Base-by-base conservation (phyloP, 208 protist genomes). In the Leishmania martiniquensis region DNA sequence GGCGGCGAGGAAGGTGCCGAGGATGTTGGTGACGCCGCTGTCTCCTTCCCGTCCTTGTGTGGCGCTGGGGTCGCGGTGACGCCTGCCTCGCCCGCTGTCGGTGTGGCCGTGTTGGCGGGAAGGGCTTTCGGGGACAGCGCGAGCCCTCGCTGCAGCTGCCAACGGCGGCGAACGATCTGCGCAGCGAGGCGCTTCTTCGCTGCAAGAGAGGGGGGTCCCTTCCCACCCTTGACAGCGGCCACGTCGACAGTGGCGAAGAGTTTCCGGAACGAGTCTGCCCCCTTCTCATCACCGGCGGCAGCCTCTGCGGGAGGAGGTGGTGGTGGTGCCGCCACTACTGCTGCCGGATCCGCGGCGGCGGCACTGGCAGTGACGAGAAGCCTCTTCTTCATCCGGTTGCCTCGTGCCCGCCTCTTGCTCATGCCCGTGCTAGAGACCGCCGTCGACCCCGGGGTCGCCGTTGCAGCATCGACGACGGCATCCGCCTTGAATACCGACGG, bases 141-240 rank as follows among this genome's bases (percentile, higher is more conserved):
- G 32, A 60, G 69, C 49, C 22, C 29, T n/a, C 74, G 79, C 74
- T 83, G 79, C 59, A 79, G 74, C 74, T 79, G 80, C 80, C 80
- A 83, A 13, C 80, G 80, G 4, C 74, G 73, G 1, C 80, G 80
- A 10, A 83, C 72, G 17, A 79, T 76, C 52, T 79, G 66, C 73
- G 80, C 80, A 1, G 75, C 67, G 5, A 83, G 69, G 0, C 37
- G 67, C 52, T 76, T 74, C 37, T 83, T 78, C 39, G 57, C 59
- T 2, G 67, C 75, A 7, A 83, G 68, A 13, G 79, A 59, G 0
- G 73, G 29, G 13, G 49, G 29, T 20, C 9, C 52, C 66, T 51
- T 62, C 44, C 29, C 62, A 42, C n/a, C 29, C 29, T 20, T 7
- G 1, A 45, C 63, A 17, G 20, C 63, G 0, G 44, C 67, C 17